A percentile compares a stretch with the other conserved stretches of the same genome.
These are phyloP conservation scores for Kazachstania sp. DNA, from an alignment of 1,139 yeast species.

Conservation along the genomic window DNA sequence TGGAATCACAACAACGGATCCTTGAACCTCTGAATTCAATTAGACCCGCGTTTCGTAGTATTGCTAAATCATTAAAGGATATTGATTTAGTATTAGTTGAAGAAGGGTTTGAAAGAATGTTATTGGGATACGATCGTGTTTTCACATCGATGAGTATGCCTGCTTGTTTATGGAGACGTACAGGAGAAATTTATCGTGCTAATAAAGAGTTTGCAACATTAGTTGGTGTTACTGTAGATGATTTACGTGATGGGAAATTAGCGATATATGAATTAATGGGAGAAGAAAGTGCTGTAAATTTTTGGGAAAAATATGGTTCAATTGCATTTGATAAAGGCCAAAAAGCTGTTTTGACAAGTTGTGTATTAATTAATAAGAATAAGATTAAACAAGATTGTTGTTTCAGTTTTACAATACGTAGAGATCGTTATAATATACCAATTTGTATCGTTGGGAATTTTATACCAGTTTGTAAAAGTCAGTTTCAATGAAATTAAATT, in stretches of 20 bases:
- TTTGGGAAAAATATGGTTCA: constrained; percentile 96
- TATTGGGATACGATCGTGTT: constrained; percentile 87
- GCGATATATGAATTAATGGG: constrained; percentile 94
- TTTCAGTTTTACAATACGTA: constrained; percentile 84
- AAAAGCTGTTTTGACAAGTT: constrained; percentile 88
- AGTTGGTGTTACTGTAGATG: constrained; percentile 89
- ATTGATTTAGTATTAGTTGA: constrained; percentile 89
- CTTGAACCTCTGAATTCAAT: constrained; percentile 78
- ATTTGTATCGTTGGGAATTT: constrained; percentile 95
- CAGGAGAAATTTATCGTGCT: constrained; percentile 93
- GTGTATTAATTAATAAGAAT: constrained; percentile 60
- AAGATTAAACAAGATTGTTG: constrained; percentile 68
- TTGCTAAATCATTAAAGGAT: constrained; percentile 83
- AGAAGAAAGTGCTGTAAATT: constrained; percentile 95
- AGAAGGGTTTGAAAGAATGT: constrained; percentile 89
- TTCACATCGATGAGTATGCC: constrained; percentile 98
- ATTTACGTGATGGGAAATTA: constrained; percentile 81
- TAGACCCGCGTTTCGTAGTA: constrained; percentile 90
- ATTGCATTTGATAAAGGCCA: constrained; percentile 95
- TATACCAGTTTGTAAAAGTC: constrained; percentile 60
- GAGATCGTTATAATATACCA: constrained; percentile 92
- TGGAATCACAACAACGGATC: constrained; percentile 77
- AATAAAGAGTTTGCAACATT: constrained; percentile 93
- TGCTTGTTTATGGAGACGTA: constrained; percentile 94
- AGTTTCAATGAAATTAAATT: too few species aligned